Evolutionary conservation across 2,329 filamentous ascomycete species (phyloP), one percentile per base, ranked within the genome.

Genomic region (Penicillium brevicompactum): DNA sequence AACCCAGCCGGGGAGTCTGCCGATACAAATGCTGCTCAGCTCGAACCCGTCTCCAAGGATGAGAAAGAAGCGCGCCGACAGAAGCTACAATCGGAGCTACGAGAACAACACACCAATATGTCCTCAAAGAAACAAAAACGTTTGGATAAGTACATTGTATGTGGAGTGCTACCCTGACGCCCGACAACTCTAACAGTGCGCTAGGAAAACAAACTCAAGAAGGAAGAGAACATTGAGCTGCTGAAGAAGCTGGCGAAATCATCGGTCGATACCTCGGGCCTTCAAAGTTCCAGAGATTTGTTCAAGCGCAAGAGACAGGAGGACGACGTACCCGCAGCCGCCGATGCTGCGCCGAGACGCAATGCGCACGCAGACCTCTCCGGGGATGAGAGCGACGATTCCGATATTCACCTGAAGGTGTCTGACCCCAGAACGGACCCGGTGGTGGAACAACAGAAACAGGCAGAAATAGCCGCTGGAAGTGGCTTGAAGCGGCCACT

Each of bases 401-500:
- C 62, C n/a, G 67, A 73, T 46, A 56, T 63, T 37, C 64, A 68
- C 44, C 60, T 61, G 3, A 69, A 67, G 53, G 56, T 55, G 9
- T 61, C 41, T n/a, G 51, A 64, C 41, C 62, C 60, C 18, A 22
- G 53, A 4, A 65, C 56, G 18, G 64, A 62, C 11, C 55, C 55
- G 11, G 54, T 61, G 31, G 40, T 49, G 21, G 55, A 49, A 13
- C 81, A 32, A 77, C 81, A 52, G 30, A 73, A 89, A 16, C 85
- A 86, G 80, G 63, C 69, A 71, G 54, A 46, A 32, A 48, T 59
- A 27, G 56, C 59, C 11, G 49, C 65, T 50, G 94, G 94, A 18
- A 88, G 87, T 57, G 94, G 94, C 6, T 74, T 99, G 56, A 97
- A 97, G 72, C 84, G 92, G 41, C 91, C 92, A 1, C 78, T 99